phyloP scores from a whole-genome alignment of 805 yeast genomes.

The Pachysolen tannophilus region DNA sequence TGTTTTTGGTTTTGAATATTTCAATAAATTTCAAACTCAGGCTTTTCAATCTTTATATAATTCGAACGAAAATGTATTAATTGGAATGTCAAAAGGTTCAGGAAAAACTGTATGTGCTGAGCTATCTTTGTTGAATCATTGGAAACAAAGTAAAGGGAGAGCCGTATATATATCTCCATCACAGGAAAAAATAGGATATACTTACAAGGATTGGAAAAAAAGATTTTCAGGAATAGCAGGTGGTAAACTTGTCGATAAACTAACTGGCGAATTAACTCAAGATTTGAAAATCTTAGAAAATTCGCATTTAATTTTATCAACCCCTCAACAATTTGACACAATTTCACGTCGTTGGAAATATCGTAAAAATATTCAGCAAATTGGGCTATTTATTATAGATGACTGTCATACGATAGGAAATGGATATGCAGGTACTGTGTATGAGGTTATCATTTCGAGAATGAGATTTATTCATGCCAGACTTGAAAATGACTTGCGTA shows the following conservation, averaged over 20 bases:
- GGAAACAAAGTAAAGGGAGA: slow-evolving; percentile 65
- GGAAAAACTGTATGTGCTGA: slow-evolving; percentile 73
- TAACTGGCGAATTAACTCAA: slow-evolving; percentile 46
- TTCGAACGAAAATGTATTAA: slow-evolving; percentile 48
- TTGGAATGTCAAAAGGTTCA: slow-evolving; percentile 69
- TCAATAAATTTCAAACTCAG: slow-evolving; percentile 73
- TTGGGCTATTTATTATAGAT: slow-evolving; percentile 66
- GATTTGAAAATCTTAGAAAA: slow-evolving; percentile 51
- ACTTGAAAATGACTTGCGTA: slow-evolving; percentile 45
- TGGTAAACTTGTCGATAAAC: slow-evolving; percentile 47
- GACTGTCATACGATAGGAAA: slow-evolving; percentile 61
- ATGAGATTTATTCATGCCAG: slow-evolving; percentile 65
- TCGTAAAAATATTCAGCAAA: slow-evolving; percentile 56
- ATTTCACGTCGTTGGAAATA: slow-evolving; percentile 80
- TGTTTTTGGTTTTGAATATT: slow-evolving; percentile 39
- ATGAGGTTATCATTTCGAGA: slow-evolving; percentile 67
- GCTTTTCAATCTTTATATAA: slow-evolving; percentile 52
- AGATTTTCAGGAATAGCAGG: slow-evolving; percentile 41
- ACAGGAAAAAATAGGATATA: slow-evolving; percentile 43
- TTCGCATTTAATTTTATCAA: slow-evolving; percentile 63
- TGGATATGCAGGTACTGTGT: slow-evolving; percentile 48
- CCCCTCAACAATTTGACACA: slow-evolving; percentile 72
- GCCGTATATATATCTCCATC: slow-evolving; percentile 65
- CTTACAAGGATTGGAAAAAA: slow-evolving; percentile 43
- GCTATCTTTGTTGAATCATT: slow-evolving; percentile 61